A percentile compares a stretch with the other conserved stretches of the same genome.
Conservation (phyloP, 2,329 filamentous ascomycete genomes). For the Clonostachys sp. region DNA sequence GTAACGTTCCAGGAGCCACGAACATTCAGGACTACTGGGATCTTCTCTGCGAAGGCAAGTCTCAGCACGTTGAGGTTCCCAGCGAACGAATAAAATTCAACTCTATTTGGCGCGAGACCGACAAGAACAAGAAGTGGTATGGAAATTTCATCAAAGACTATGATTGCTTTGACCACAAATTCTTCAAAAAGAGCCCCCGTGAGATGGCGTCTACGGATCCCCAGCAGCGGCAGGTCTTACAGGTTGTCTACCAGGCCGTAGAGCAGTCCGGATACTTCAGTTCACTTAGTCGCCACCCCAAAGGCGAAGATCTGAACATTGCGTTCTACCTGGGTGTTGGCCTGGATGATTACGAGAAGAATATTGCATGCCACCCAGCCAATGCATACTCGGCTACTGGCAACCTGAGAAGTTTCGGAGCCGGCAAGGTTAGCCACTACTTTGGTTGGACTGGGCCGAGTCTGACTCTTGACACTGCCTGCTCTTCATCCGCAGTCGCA, state of each 20-base stretch:
- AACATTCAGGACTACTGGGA: slow-evolving; percentile 58
- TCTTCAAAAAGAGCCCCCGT: slow-evolving; percentile 69
- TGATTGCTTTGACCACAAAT: slow-evolving; percentile 60
- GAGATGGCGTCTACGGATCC: slow-evolving; percentile 59
- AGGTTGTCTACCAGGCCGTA: slow-evolving; percentile 61
- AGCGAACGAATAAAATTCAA: slow-evolving; percentile 33
- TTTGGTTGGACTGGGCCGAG: slow-evolving; percentile 29
- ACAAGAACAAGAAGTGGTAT: slow-evolving; percentile 57
- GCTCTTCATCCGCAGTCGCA: slow-evolving; percentile 26
- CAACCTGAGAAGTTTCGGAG: slow-evolving; percentile 9
- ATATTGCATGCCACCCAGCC: not conserved
- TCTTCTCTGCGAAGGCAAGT: slow-evolving; percentile 55
- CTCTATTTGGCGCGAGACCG: slow-evolving; percentile 51
- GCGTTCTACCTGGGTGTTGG: slow-evolving; percentile 2
- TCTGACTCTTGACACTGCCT: slow-evolving; percentile 26
- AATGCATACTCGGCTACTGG: slow-evolving; percentile 16
- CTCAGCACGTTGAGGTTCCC: slow-evolving; percentile 53
- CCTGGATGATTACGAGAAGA: slow-evolving; percentile 1
- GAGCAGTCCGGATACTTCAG: slow-evolving; percentile 49
- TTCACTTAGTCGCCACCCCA: slow-evolving; percentile 10
- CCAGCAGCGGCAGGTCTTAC: slow-evolving; percentile 57
- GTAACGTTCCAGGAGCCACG: slow-evolving; percentile 53
- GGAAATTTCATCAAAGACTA: slow-evolving; percentile 53
- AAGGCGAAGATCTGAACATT: not conserved
- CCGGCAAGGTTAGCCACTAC: slow-evolving; percentile 22